phyloP scores from a whole-genome alignment of 306 rosid genomes.

The Oxytropis ochrocephala region DNA sequence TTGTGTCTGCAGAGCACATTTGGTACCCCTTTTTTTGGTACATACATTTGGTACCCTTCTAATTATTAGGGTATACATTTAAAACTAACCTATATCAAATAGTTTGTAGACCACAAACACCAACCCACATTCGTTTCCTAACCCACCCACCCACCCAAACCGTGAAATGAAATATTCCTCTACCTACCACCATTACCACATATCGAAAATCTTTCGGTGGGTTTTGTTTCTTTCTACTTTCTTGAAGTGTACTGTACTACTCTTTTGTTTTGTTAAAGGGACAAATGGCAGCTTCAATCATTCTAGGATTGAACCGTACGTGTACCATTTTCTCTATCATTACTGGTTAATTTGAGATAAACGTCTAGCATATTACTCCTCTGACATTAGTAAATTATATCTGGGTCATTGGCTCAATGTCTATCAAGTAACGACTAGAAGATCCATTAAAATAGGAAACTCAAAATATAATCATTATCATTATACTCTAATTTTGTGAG shows the following conservation, averaged over 20 bases:
- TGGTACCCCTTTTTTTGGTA: too few relatives aligned
- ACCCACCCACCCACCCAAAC: background rate
- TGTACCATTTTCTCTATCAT: background rate
- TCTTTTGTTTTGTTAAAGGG: background rate
- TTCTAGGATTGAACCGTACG: constrained; percentile 2
- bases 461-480: background rate
- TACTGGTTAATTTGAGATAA: background rate
- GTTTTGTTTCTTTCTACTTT: constrained; percentile 13
- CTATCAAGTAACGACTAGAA: background rate
- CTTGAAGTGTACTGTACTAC: constrained; percentile 16
- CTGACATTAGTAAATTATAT: background rate
- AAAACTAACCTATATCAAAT: too few relatives aligned
- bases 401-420: background rate
- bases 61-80: too few relatives aligned
- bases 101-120: constrained; percentile 12
- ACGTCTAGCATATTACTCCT: background rate
- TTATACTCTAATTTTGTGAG: too few relatives aligned
- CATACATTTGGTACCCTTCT: too few relatives aligned
- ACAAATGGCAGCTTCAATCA: constrained; percentile 40
- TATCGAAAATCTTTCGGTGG: constrained; percentile 22
- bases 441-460: background rate
- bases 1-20: too few relatives aligned
- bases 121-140: background rate
- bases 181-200: background rate
- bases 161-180: background rate